Conservation (phyloP, 495 filamentous ascomycete species). For the Pyrenopolyporus hunteri region DNA sequence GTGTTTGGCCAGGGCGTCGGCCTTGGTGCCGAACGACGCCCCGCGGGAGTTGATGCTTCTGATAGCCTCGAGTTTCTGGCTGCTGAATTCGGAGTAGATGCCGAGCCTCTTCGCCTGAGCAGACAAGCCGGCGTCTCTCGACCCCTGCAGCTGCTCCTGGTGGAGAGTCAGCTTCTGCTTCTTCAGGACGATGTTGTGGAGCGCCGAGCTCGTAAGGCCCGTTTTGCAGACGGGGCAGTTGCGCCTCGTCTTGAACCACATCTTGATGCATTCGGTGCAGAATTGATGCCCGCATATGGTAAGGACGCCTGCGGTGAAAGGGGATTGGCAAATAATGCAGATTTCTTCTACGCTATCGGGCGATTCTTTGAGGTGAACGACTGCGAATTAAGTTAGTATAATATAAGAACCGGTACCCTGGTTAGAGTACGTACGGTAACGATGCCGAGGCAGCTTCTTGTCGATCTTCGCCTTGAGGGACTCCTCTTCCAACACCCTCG, state of each 20-base stretch:
- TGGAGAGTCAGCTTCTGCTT: conserved; percentile 72
- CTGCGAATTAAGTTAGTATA: conserved; percentile 38
- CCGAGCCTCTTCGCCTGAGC: conserved; percentile 41
- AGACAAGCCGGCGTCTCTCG: background rate
- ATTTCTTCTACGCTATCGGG: conserved; percentile 65
- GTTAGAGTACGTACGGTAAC: conserved; percentile 68
- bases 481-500: conserved; percentile 54
- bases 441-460: conserved; percentile 67
- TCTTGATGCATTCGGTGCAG: conserved; percentile 80
- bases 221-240: conserved; percentile 82
- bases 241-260: conserved; percentile 70
- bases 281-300: conserved; percentile 91
- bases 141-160: conserved; percentile 58
- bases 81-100: conserved; percentile 80
- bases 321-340: conserved; percentile 80
- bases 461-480: conserved; percentile 59
- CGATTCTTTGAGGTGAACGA: conserved; percentile 53
- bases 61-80: conserved; percentile 75
- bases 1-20: conserved; percentile 82
- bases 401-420: conserved; percentile 35
- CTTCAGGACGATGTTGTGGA: conserved; percentile 85
- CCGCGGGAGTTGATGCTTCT: conserved; percentile 76
- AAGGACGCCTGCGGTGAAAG: conserved; percentile 78
- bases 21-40: conserved; percentile 82
- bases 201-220: conserved; percentile 62